Conservation (phyloP, 495 filamentous ascomycete species). For the Talaromyces borbonicus region DNA sequence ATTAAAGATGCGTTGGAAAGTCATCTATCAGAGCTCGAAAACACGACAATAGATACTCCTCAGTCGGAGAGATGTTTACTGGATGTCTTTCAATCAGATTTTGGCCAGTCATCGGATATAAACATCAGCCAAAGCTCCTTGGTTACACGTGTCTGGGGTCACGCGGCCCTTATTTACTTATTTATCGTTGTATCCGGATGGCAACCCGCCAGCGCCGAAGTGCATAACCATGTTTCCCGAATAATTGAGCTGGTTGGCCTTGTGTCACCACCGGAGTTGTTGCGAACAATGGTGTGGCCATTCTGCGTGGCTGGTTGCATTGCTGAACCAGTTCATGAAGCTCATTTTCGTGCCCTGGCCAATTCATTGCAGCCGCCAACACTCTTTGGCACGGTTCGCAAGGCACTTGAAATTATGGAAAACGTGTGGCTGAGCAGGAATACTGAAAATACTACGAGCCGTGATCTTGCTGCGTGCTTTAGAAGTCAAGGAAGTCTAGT, state of each 20-base stretch:
- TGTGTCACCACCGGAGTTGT: slow-evolving; percentile 13
- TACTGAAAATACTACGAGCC: background rate
- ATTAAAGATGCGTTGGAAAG: slow-evolving; percentile 28
- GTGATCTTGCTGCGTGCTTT: slow-evolving; percentile 15
- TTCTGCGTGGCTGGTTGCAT: slow-evolving; percentile 44
- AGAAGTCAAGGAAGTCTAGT: background rate
- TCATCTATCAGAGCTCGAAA: slow-evolving; percentile 19
- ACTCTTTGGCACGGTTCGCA: slow-evolving; percentile 35
- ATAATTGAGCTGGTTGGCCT: slow-evolving; percentile 23
- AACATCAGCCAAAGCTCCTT: slow-evolving; percentile 9
- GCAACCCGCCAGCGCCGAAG: slow-evolving; percentile 34
- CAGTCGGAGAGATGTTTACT: slow-evolving; percentile 5
- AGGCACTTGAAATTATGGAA: slow-evolving; percentile 42
- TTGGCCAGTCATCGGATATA: slow-evolving; percentile 1
- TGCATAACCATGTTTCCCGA: slow-evolving; percentile 22
- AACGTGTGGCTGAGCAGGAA: slow-evolving; percentile 35
- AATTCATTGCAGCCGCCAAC: slow-evolving; percentile 26
- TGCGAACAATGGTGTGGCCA: slow-evolving; percentile 40
- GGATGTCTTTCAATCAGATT: slow-evolving; percentile 7
- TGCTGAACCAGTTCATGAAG: slow-evolving; percentile 31
- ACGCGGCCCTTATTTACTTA: slow-evolving; percentile 39
- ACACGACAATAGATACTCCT: slow-evolving; percentile 3
- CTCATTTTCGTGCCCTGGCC: slow-evolving; percentile 28
- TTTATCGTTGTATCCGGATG: slow-evolving; percentile 42
- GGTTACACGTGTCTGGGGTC: slow-evolving; percentile 34